Percentiles rank a stretch among this genome's conserved stretches.
phyloP scores from a whole-genome alignment of 306 rosid species.

The Lathyrus aphaca region DNA sequence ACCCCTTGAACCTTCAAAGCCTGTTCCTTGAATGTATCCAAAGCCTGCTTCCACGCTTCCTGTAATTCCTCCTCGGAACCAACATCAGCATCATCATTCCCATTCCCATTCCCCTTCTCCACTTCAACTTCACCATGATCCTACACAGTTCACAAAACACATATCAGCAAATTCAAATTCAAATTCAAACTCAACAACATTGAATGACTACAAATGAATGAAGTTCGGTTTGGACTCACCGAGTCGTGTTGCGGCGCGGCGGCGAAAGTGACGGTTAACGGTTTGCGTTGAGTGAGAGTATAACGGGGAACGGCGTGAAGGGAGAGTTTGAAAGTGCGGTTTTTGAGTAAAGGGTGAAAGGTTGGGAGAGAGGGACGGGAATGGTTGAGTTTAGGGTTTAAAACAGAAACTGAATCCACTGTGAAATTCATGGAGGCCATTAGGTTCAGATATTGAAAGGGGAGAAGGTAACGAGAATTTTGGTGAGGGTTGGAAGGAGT shows the following conservation, averaged over 20 bases:
- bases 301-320: slow-evolving; percentile 13
- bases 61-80: slow-evolving; percentile 67
- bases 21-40: slow-evolving; percentile 81
- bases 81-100: not conserved
- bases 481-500: not conserved
- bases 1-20: slow-evolving; percentile 70
- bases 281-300: slow-evolving; percentile 43
- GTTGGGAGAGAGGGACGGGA: slow-evolving; percentile 19
- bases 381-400: slow-evolving; percentile 60
- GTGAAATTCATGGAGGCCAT: slow-evolving; percentile 46
- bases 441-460: not conserved
- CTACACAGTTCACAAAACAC: slow-evolving; percentile 38
- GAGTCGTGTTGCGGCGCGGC: slow-evolving; percentile 69
- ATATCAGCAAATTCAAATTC: slow-evolving; percentile 2
- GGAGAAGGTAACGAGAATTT: slow-evolving; percentile 44
- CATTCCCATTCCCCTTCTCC: slow-evolving; percentile 45
- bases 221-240: slow-evolving; percentile 46
- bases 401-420: slow-evolving; percentile 62
- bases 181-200: not conserved
- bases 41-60: slow-evolving; percentile 76
- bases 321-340: slow-evolving; percentile 42
- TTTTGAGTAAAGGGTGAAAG: slow-evolving; percentile 51
- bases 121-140: slow-evolving; percentile 62
- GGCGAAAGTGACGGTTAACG: slow-evolving; percentile 47
- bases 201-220: not conserved